A percentile compares a stretch with the other conserved stretches of the same genome.
Conservation (phyloP, 371 early-diverging fungal species). For the Blakeslea trispora region DNA sequence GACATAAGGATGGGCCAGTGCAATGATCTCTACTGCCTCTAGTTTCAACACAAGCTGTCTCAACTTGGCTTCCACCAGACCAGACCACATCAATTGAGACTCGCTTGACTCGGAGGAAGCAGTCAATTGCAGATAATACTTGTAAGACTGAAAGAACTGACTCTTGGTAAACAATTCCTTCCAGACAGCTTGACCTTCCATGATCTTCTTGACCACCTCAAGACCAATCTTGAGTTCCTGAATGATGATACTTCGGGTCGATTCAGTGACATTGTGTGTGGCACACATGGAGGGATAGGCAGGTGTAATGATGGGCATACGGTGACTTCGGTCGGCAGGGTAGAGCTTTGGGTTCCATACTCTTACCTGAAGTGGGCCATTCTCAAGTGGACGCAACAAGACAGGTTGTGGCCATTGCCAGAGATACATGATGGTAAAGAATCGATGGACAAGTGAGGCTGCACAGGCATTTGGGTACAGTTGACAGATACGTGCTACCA, state of each 20-base stretch:
- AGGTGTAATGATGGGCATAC: slow-evolving; percentile 99
- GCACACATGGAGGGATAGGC: slow-evolving; percentile 99
- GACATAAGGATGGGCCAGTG: slow-evolving; percentile 89
- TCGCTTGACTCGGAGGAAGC: slow-evolving; percentile 76
- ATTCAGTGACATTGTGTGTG: slow-evolving; percentile 97
- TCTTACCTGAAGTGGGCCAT: slow-evolving; percentile 88
- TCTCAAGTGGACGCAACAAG: slow-evolving; percentile 89
- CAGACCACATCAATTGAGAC: slow-evolving; percentile 80
- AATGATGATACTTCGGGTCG: slow-evolving; percentile 86
- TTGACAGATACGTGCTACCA: slow-evolving; percentile 97
- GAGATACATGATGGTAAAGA: slow-evolving; percentile 87
- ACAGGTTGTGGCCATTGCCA: slow-evolving; percentile 99
- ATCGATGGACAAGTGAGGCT: slow-evolving; percentile 84
- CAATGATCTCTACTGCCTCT: slow-evolving; percentile 80
- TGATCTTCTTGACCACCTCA: slow-evolving; percentile 72
- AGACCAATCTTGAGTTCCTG: slow-evolving; percentile 81
- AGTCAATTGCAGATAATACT: slow-evolving; percentile 92
- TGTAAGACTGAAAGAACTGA: slow-evolving; percentile 91
- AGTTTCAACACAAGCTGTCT: slow-evolving; percentile 90
- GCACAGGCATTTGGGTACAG: slow-evolving; percentile 96
- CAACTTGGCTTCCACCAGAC: slow-evolving; percentile 93
- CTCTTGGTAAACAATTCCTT: slow-evolving; percentile 77
- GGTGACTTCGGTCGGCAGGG: slow-evolving; percentile 88
- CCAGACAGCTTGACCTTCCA: slow-evolving; percentile 66
- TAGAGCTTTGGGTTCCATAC: slow-evolving; percentile 99